phyloP scores from a whole-genome alignment of 2,329 filamentous ascomycete species.

The Talaromyces verruculosus region DNA sequence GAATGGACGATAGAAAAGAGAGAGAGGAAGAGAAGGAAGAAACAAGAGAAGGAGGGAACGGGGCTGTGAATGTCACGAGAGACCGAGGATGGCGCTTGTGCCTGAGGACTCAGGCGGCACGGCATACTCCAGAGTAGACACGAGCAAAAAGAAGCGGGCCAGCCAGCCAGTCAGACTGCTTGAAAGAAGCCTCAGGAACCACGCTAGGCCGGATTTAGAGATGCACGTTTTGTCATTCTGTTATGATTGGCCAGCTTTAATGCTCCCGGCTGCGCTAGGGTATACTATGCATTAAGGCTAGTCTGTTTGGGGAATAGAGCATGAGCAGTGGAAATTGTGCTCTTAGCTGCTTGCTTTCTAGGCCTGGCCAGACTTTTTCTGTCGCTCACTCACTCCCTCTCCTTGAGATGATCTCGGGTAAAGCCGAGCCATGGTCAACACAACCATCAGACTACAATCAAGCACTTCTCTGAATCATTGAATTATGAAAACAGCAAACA shows the following conservation, averaged over 20 bases:
- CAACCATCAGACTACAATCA: background rate
- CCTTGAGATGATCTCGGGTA: background rate
- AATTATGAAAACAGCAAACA: background rate
- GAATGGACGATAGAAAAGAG: background rate
- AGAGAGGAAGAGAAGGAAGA: background rate
- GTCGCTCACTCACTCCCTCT: background rate
- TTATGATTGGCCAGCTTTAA: background rate
- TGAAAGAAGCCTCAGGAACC: background rate
- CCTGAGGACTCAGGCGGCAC: background rate
- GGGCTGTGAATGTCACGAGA: slow-evolving; percentile 6
- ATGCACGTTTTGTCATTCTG: accelerated
- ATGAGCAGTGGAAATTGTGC: background rate
- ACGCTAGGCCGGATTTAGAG: background rate
- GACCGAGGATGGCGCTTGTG: background rate
- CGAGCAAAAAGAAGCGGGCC: background rate
- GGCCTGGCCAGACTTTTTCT: background rate
- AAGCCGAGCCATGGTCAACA: background rate
- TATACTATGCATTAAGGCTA: too few relatives aligned
- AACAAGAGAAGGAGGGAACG: background rate
- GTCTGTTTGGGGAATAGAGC: background rate
- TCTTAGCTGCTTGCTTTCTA: background rate
- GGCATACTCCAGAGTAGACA: background rate
- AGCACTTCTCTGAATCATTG: background rate
- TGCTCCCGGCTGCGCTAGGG: background rate
- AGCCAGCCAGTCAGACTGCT: background rate